Conservation (phyloP, 2,329 filamentous ascomycete species). For the Fusarium solani-melongenae region DNA sequence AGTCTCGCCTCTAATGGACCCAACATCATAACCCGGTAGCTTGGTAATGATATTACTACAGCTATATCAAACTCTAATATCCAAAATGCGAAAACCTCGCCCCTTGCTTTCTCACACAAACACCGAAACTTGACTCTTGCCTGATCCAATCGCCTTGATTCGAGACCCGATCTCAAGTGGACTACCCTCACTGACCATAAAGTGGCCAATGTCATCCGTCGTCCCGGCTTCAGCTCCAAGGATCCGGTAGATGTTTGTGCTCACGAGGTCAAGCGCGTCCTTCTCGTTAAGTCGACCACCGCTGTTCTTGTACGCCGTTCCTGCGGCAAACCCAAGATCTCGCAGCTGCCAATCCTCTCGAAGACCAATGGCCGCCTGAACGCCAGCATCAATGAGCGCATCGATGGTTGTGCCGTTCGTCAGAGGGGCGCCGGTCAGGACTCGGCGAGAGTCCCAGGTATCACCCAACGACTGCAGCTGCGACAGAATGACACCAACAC, state of each 20-base stretch:
- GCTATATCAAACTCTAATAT: neutral
- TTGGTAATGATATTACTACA: neutral
- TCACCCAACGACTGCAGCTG: slow-evolving; percentile 66
- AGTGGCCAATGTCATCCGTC: slow-evolving; percentile 55
- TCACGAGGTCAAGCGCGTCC: slow-evolving; percentile 67
- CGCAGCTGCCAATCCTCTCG: slow-evolving; percentile 72
- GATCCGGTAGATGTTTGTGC: slow-evolving; percentile 67
- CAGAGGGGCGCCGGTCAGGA: slow-evolving; percentile 72
- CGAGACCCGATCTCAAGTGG: slow-evolving; percentile 69
- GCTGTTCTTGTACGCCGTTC: slow-evolving; percentile 68
- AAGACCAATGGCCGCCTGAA: slow-evolving; percentile 67
- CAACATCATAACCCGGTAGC: neutral
- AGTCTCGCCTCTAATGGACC: neutral
- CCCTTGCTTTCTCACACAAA: slow-evolving; percentile 45
- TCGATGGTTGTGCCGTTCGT: slow-evolving; percentile 74
- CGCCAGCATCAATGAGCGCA: slow-evolving; percentile 67
- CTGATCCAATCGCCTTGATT: slow-evolving; percentile 62
- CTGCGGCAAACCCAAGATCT: slow-evolving; percentile 69
- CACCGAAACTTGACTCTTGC: slow-evolving; percentile 46
- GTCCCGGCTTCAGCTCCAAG: slow-evolving; percentile 58
- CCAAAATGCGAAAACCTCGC: neutral
- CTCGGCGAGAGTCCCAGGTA: slow-evolving; percentile 71
- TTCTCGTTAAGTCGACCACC: slow-evolving; percentile 63
- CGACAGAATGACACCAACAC: slow-evolving; percentile 69
- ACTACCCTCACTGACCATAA: slow-evolving; percentile 72